Evolutionary conservation across 2,329 filamentous ascomycete species (phyloP).

Genomic region (Penicillium expansum): DNA sequence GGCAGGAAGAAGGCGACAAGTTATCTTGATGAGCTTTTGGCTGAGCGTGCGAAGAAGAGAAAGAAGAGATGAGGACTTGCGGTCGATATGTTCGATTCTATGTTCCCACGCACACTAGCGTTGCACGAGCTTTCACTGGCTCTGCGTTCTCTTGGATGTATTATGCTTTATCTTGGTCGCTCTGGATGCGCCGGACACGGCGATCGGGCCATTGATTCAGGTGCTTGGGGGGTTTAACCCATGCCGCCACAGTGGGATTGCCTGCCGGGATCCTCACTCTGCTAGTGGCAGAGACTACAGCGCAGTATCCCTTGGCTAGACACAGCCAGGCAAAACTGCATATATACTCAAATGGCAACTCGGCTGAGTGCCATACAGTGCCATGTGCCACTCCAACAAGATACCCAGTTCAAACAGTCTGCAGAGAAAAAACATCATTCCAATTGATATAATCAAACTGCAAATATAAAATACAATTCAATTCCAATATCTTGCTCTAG

Average conservation of each 20-base stretch:
- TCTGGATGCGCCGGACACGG: background rate
- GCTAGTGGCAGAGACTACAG: background rate
- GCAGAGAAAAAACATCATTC: slow-evolving; percentile 9
- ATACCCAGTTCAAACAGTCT: background rate
- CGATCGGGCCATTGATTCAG: background rate
- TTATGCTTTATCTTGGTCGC: background rate
- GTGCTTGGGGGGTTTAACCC: background rate
- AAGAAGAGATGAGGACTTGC: slow-evolving; percentile 38
- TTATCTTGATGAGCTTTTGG: slow-evolving; percentile 55
- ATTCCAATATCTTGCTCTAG: slow-evolving; percentile 25
- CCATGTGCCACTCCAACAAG: background rate
- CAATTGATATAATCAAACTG: slow-evolving; percentile 9
- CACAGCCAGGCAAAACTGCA: background rate
- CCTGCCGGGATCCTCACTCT: background rate
- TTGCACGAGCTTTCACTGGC: background rate
- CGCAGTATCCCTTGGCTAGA: background rate
- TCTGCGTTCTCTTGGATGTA: background rate
- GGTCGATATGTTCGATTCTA: background rate
- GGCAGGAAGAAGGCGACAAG: slow-evolving; percentile 44
- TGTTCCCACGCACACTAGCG: background rate
- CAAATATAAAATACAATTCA: slow-evolving; percentile 22
- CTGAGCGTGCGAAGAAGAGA: slow-evolving; percentile 50
- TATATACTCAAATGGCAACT: background rate
- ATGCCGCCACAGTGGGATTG: background rate
- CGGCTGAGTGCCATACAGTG: background rate